A percentile compares a stretch with the other conserved stretches of the same genome.
These are phyloP conservation scores for Escallonia rubra DNA, from an alignment of 129 eudicot genomes.

Conservation along the genomic window DNA sequence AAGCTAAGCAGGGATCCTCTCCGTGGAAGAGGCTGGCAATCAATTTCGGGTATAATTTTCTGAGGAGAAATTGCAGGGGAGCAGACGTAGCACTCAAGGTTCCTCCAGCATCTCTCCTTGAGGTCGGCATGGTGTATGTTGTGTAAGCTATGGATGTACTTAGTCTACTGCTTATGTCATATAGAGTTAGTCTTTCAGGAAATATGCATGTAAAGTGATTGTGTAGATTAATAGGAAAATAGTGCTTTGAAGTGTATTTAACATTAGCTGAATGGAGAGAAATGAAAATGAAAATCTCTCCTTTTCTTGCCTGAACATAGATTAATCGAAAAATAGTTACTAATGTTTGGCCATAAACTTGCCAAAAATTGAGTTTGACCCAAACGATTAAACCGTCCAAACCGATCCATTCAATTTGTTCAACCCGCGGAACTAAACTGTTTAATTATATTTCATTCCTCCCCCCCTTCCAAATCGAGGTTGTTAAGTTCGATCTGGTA, in stretches of 20 bases:
- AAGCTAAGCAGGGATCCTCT: constrained; percentile 86
- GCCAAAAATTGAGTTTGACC: too few species aligned
- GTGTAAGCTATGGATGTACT: constrained; percentile 29
- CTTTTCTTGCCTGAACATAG: too few species aligned
- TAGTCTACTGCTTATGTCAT: constrained; percentile 13
- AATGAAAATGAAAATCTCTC: too few species aligned
- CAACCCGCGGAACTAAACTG: too few species aligned
- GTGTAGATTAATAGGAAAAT: not conserved
- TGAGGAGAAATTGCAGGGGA: constrained; percentile 77
- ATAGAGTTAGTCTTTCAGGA: not conserved
- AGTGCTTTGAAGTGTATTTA: not conserved
- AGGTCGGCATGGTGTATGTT: constrained; percentile 94
- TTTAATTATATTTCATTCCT: too few species aligned
- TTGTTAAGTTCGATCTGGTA: too few species aligned
- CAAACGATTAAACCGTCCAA: too few species aligned
- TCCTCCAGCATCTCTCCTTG: constrained; percentile 77
- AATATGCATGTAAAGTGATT: not conserved
- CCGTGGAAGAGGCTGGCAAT: constrained; percentile 59
- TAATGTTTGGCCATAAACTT: too few species aligned
- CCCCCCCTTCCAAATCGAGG: too few species aligned
- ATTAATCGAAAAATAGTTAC: too few species aligned
- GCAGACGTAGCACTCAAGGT: constrained; percentile 65
- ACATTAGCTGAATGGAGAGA: too few species aligned
- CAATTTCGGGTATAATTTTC: constrained; percentile 68
- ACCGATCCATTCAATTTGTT: too few species aligned